These are phyloP conservation scores for Blastomyces silverae DNA, from an alignment of 2,329 filamentous ascomycete species.

Conservation along the genomic window DNA sequence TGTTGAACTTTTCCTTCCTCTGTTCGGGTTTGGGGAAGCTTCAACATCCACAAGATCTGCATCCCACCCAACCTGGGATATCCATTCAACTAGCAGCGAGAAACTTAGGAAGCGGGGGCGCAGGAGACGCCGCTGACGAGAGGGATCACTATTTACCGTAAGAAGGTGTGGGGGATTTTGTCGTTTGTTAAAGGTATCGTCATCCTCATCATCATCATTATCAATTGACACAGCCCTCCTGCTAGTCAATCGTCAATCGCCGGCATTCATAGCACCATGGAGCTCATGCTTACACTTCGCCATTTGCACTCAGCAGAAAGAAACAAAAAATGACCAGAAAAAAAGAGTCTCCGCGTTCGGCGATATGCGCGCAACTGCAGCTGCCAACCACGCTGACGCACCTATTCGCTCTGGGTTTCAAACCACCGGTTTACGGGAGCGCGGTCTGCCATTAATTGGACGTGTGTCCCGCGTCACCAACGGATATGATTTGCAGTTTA, in stretches of 20 bases:
- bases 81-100: too few relatives aligned
- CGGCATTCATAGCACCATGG: background rate
- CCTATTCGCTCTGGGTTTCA: background rate
- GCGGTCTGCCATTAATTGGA: background rate
- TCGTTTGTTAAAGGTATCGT: too few relatives aligned
- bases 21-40: background rate
- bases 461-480: background rate
- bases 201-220: background rate
- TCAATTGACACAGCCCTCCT: background rate
- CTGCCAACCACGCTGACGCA: background rate
- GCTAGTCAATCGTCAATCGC: background rate
- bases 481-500: slow-evolving; percentile 1
- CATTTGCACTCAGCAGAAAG: background rate
- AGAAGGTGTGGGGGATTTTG: too few relatives aligned
- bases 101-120: background rate
- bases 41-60: background rate
- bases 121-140: background rate
- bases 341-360: background rate
- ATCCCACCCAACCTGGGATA: too few relatives aligned
- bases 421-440: background rate
- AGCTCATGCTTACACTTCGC: background rate
- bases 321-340: too few relatives aligned
- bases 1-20: background rate
- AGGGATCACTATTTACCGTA: background rate
- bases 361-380: background rate